Base-by-base conservation (phyloP, 768 basidiomycete genomes). In the Hebeloma cylindrosporum region DNA sequence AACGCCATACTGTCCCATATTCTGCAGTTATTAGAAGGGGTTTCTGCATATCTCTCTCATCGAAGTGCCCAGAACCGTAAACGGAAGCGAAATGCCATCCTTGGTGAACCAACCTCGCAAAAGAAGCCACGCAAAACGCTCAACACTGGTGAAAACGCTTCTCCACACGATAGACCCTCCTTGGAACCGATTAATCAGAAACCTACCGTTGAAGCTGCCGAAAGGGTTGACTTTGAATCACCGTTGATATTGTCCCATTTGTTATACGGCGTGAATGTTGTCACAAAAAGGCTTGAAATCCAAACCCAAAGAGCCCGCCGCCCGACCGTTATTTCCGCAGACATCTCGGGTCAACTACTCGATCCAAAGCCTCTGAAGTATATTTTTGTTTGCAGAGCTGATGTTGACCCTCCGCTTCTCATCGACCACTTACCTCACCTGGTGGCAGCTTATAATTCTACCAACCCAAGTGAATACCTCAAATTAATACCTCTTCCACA, bases 371-470 rank as follows among this genome's bases (percentile, higher is more conserved):
- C 55, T 26, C 51, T 78, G 32, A 67, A 63, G 54, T 51, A 74
- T 35, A 68, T 93, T 20, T 76, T 92, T 47, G 84, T 82, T 26
- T 93, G 90, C 61, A 73, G 75, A 31, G 78, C 78, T 23, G 91
- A 93, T 56, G 65, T 92, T 45, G 79, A 91, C 59, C 87, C 90
- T 8, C 73, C 82, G 7, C 65, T 80, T 13, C 67, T 92, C 38
- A 70, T 91, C 40, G 80, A 79, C 35, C 90, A 93, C 61, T 61
- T 93, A 16, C 89, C 85, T 7, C 78, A 82, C 53, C 72, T 93
- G 26, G 78, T 89, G 4, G 90, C 91, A 0, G 76, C 85, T 0
- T 87, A 74, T 60, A 93, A 93, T 64, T 79, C 83, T 18, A 52
- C 63, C 9, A 59, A 50, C 35, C 56, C 63, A 11, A 26, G 48